Evolutionary conservation across 345 rosid genomes (phyloP).

Genomic region (Boechera retrofracta): DNA sequence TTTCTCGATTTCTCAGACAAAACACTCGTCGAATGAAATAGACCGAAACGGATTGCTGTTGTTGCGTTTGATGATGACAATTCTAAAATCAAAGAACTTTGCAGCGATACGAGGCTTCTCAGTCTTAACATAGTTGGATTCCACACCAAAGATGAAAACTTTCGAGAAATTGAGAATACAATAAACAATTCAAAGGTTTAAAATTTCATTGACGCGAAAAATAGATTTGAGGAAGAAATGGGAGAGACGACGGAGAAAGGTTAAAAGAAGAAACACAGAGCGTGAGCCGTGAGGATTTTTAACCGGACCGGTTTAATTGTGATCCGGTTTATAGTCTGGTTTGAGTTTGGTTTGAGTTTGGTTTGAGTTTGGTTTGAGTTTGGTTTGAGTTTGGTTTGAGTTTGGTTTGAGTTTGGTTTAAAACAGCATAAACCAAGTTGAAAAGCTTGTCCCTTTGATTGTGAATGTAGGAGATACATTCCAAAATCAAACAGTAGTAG

Average conservation of each 20-base stretch:
- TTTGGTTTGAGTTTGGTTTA: not conserved
- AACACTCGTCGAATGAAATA: slow-evolving; percentile 45
- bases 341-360: not conserved
- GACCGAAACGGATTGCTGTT: not conserved
- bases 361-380: not conserved
- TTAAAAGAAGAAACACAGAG: too few species aligned
- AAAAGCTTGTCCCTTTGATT: slow-evolving; percentile 24
- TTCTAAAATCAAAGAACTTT: slow-evolving; percentile 21
- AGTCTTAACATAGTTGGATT: slow-evolving; percentile 30
- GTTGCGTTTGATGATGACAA: slow-evolving; percentile 12
- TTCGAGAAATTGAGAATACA: not conserved
- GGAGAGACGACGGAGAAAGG: slow-evolving; percentile 19
- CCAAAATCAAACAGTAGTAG: slow-evolving; percentile 12
- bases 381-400: not conserved
- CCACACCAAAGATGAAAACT: not conserved
- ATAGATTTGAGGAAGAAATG: slow-evolving; percentile 19
- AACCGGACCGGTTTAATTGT: slow-evolving; percentile 26
- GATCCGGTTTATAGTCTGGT: not conserved
- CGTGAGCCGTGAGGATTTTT: slow-evolving; percentile 6
- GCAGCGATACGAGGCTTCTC: slow-evolving; percentile 32
- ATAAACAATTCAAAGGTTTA: not conserved
- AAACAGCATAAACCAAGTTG: not conserved
- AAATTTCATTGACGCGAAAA: not conserved
- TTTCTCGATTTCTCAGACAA: slow-evolving; percentile 40
- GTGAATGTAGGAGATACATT: slow-evolving; percentile 1